Base-by-base conservation (phyloP, 148 eudicot species). In the Rhododendron ovatum region DNA sequence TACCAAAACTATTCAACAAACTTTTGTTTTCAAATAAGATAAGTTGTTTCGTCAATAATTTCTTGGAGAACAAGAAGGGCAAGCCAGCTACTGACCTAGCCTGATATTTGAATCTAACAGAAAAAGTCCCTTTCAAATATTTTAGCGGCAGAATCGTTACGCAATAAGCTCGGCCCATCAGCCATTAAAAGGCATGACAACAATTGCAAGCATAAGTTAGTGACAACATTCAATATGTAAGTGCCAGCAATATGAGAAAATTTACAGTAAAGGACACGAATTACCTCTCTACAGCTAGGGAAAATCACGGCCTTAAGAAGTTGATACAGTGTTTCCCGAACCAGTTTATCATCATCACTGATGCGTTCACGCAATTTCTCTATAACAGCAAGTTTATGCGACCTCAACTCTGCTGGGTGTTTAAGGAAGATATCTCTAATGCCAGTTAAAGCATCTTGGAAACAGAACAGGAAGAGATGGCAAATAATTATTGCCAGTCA, bases 331-430 rank as follows among this genome's bases (percentile, higher is more conserved):
- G 96, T 90, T 85, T 96, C 99, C 82, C 99, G 98, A 71, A 96
- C 98, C 71, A 90, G 33, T 88, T 92, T 95, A 88, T 94, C 99
- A 81, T 93, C 96, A 84, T 96, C 99, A 82, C 93, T 91, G 71
- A 96, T 96, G 50, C 99, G 98, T 84, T 96, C 99, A 78, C 98
- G 98, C 89, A 96, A 86, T 88, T 96, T 96, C 93, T 96, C 99
- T 55, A 95, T 90, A 73, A 92, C 90, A 82, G 95, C 92, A 86
- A 94, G 94, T 87, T 92, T 95, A 87, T 96, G 98, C 91, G 87
- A 87, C 89, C 87, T 94, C 89, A 96, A 86, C 91, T 96, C 99
- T 61, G 86, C 82, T 33, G 98, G 98, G 82, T 91, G 83, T 55
- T 93, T 94, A 82, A 88, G 90, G 87, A 96, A 88, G 87, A 96